Conservation (phyloP, 768 basidiomycete genomes). For the Boletellus ananas region DNA sequence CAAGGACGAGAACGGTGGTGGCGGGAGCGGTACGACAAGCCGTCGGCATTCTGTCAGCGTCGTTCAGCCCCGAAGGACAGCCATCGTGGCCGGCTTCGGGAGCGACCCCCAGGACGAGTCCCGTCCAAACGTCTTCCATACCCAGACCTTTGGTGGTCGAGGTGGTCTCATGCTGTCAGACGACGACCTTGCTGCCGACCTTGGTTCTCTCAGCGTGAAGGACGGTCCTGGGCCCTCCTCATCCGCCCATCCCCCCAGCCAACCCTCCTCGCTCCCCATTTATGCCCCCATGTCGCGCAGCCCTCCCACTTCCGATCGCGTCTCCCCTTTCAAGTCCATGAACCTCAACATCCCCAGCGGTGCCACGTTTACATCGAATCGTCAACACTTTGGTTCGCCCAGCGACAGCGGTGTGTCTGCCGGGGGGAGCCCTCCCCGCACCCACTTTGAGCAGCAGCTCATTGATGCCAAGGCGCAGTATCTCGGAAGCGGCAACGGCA, state of each 20-base stretch:
- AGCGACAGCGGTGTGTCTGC: constrained; percentile 56
- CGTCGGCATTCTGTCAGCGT: constrained; percentile 80
- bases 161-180: constrained; percentile 69
- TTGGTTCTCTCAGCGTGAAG: constrained; percentile 56
- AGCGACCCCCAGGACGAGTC: constrained; percentile 42
- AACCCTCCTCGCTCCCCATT: constrained; percentile 73
- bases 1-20: constrained; percentile 57
- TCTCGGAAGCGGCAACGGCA: constrained; percentile 18
- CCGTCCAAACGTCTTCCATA: constrained; percentile 31
- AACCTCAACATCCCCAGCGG: constrained; percentile 55
- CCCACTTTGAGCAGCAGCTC: constrained; percentile 45
- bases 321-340: constrained; percentile 57
- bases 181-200: constrained; percentile 74
- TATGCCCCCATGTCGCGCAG: constrained; percentile 68
- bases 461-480: constrained; percentile 41
- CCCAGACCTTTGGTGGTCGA: constrained; percentile 40
- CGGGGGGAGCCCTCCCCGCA: constrained; percentile 48
- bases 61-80: constrained; percentile 68
- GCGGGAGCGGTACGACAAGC: constrained; percentile 78
- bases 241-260: constrained; percentile 53
- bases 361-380: constrained; percentile 38
- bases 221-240: constrained; percentile 36
- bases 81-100: constrained; percentile 60
- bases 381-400: constrained; percentile 52
- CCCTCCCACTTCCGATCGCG: constrained; percentile 49